Base-by-base conservation (phyloP, 2,329 filamentous ascomycete genomes). In the Verticillium dahliae region DNA sequence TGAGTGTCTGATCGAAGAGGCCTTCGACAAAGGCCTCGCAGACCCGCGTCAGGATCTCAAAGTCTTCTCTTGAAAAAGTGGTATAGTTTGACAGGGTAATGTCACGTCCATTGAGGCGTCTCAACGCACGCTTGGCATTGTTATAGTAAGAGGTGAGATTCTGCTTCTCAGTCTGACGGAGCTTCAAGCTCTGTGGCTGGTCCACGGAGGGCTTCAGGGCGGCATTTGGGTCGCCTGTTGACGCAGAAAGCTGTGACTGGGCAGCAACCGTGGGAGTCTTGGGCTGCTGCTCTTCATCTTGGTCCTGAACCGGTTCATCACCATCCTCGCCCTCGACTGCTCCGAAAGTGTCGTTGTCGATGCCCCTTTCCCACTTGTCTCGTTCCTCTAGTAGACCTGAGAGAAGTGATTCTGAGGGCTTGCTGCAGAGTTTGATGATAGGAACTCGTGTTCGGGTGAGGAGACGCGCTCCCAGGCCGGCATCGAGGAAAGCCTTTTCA, bases 361-460 rank as follows among this genome's bases (percentile, higher is more conserved):
- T 78, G 55, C 79, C 85, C 55, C 75, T 81, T 65, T 94, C 90
- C 90, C 90, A 94, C 69, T 87, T 91, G 54, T 79, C 74, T 6
- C 90, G 84, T 68, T 90, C 88, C 38, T 86, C 81, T 4, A 84
- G 69, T 5, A 96, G 80, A 61, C 85, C 85, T 10, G 77, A 71
- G 14, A 82, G 82, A 1, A 96, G 79, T 61, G 82, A 78, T 1
- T 81, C 74, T 0, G 84, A 81, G 2, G 92, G 92, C 52, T 77
- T 83, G 71, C 94, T 83, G 69, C 92, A 96, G 15, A 97, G 81
- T 71, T 96, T 95, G 71, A 97, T 88, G 66, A 97, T 96, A 0
- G 92, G 91, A 3, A 96, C 89, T 64, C 92, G 83, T 1, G 92
- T 95, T 60, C 87, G 85, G 1, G 89, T 90, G 2, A 97, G 80